Evolutionary conservation across 2,329 filamentous ascomycete genomes (phyloP).

Genomic region (Penicillium frequentans): DNA sequence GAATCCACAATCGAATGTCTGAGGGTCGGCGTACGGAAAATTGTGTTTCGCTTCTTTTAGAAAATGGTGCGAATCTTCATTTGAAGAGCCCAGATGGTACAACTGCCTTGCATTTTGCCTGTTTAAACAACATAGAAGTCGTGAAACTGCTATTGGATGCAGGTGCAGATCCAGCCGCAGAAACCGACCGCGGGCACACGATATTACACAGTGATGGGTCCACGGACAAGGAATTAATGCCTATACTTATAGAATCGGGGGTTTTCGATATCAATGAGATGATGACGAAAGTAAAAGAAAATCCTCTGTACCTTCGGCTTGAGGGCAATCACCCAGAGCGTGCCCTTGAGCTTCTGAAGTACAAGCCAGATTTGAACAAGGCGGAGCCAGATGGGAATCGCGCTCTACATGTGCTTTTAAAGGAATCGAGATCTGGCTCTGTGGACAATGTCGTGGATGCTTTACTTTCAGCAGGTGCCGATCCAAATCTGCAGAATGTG

Average conservation of each 20-base stretch:
- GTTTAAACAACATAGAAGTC: background rate
- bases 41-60: background rate
- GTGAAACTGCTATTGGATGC: constrained; percentile 5
- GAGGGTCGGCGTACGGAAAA: background rate
- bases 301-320: background rate
- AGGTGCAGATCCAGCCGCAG: constrained; percentile 5
- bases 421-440: accelerated
- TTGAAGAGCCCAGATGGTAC: background rate
- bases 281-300: background rate
- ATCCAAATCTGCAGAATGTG: background rate
- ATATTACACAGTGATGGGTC: background rate
- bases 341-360: background rate
- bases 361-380: background rate
- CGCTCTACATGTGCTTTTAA: background rate
- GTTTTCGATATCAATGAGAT: background rate
- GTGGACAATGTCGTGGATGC: background rate
- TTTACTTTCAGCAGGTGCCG: background rate
- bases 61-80: constrained; percentile 11
- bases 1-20: background rate
- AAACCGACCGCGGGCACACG: constrained; percentile 3
- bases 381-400: background rate
- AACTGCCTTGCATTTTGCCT: constrained; percentile 10
- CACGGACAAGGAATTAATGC: background rate
- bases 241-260: background rate
- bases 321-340: background rate